Evolutionary conservation across 495 filamentous ascomycete species (phyloP), one percentile per base, ranked within the genome.

Genomic region (Chlorociboria aeruginascens): DNA sequence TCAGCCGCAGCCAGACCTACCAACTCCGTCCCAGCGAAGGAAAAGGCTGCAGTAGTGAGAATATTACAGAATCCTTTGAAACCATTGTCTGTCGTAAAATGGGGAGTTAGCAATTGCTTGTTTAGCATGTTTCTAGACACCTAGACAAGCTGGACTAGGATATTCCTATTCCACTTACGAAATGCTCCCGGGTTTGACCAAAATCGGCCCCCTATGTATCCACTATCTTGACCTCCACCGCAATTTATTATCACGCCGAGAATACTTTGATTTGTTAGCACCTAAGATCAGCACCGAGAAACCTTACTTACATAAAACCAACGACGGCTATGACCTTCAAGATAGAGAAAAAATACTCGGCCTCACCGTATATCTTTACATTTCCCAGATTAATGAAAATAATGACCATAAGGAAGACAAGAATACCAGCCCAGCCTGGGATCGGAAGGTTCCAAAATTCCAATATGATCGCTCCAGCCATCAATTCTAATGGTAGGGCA

Each of bases 51-150:
- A 13, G 85, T 92, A 52, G 95, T 86, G 52, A 97, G 90, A 51
- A 94, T 85, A 57, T 81, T 85, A 72, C 89, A 95, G 25, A 97
- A 74, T 36, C 90, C 90, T 61, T 94, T 92, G 75, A 95, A 95
- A 33, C 90, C 89, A 61, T 93, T 77, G 67, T 89, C 65, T 25
- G 20, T 25, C 2, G 20, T 4, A 25, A 25, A 25, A 25, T 25
- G 20, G 63, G 20, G 20, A 25, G 20, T 25, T 25, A 25, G 20
- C 20, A 25, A 25, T 25, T 25, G 20, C 20, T 25, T 25, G 2
- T 25, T 25, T 25, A 4, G 1, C 4, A 25, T 25, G 20, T 25
- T 4, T 25, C 20, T 25, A 4, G 4, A 25, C 4, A 1, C 20
- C 20, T 25, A 25, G 20, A 25, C 20, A 25, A 25, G 20, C 20